Conservation (phyloP, 1,284 basidiomycete species). For the Irpex lacteus region DNA sequence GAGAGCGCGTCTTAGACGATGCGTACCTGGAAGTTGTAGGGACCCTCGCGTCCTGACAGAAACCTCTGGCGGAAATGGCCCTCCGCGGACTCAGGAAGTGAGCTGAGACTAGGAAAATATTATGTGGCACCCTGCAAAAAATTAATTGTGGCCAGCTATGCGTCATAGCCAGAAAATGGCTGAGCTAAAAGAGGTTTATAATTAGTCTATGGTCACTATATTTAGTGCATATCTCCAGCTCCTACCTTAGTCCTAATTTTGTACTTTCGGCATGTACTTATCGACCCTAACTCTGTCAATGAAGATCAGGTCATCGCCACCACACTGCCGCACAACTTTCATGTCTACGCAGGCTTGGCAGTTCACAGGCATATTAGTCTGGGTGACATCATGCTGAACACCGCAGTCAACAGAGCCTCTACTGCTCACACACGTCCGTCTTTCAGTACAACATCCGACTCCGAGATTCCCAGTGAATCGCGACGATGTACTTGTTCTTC, state of each 20-base stretch:
- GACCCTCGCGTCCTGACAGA: too few relatives aligned
- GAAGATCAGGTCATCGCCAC: background rate
- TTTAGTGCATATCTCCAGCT: constrained; percentile 41
- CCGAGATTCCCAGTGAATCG: constrained; percentile 7
- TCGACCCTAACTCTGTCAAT: constrained; percentile 28
- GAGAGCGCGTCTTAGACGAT: too few relatives aligned
- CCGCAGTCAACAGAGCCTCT: constrained; percentile 49
- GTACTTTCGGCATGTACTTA: constrained; percentile 33
- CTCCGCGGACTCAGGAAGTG: constrained; percentile 56
- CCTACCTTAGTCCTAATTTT: constrained; percentile 44
- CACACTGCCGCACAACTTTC: constrained; percentile 27
- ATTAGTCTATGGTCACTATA: background rate
- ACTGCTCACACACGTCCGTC: constrained; percentile 42
- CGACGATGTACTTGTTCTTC: background rate
- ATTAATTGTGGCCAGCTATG: constrained; percentile 33
- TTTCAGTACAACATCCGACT: constrained; percentile 1
- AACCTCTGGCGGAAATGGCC: constrained; percentile 13
- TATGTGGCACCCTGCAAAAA: constrained; percentile 67
- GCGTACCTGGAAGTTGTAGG: background rate
- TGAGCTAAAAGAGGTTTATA: background rate
- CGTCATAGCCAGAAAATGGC: constrained; percentile 28
- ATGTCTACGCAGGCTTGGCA: constrained; percentile 56
- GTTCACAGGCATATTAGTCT: constrained; percentile 38
- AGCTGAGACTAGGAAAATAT: constrained; percentile 46
- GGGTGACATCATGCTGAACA: constrained; percentile 14